Evolutionary conservation across 2,329 filamentous ascomycete genomes (phyloP).

Genomic region (Colletotrichum endophyticum): DNA sequence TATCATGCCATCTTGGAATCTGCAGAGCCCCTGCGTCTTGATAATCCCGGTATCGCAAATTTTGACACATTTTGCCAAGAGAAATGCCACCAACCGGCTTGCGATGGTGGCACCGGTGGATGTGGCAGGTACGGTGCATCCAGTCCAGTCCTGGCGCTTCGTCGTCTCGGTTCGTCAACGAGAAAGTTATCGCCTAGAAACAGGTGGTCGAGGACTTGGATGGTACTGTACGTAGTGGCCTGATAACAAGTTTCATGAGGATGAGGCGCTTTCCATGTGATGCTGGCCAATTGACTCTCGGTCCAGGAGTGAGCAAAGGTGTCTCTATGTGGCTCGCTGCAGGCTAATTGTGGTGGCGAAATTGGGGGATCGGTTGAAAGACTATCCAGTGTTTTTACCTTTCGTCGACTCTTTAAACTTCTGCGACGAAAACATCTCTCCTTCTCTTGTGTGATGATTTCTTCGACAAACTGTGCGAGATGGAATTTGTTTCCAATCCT

Average conservation of each 20-base stretch:
- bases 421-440: constrained; percentile 15
- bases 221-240: neutral
- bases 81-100: neutral
- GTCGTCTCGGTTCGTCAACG: neutral
- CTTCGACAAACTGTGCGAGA: neutral
- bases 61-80: neutral
- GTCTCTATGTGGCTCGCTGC: neutral
- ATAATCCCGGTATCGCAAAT: neutral
- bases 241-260: neutral
- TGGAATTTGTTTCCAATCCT: constrained; percentile 29
- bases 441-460: constrained; percentile 27
- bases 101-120: neutral
- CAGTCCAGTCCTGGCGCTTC: too few species aligned
- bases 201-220: neutral
- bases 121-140: neutral
- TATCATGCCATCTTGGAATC: neutral
- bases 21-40: neutral
- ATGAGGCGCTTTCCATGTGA: neutral
- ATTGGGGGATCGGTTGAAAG: neutral
- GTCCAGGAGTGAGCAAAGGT: neutral
- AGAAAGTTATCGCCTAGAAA: neutral
- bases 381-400: neutral
- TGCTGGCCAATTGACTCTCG: neutral
- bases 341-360: neutral
- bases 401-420: constrained; percentile 24